phyloP scores from a whole-genome alignment of 768 basidiomycete species.

The Boletus vermiculosoides region DNA sequence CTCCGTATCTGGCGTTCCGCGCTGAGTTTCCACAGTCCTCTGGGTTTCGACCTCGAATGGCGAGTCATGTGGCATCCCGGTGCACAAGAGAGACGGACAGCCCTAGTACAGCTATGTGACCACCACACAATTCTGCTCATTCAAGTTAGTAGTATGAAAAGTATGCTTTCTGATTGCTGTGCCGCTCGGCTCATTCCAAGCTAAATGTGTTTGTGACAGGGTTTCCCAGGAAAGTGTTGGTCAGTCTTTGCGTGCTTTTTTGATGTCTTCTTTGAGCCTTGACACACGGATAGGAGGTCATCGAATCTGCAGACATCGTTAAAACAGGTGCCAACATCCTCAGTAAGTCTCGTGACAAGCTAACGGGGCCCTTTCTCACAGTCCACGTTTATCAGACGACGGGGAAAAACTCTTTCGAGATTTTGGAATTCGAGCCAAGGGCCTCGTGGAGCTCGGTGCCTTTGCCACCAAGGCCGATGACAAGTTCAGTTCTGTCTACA shows the following conservation, averaged over 20 bases:
- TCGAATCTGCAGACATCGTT: constrained; percentile 39
- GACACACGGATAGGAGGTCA: constrained; percentile 37
- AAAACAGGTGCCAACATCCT: constrained; percentile 51
- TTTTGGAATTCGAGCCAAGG: constrained; percentile 41
- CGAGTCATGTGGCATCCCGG: constrained; percentile 34
- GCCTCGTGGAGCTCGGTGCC: constrained; percentile 46
- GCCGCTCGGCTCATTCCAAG: not conserved
- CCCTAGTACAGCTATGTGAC: constrained; percentile 49
- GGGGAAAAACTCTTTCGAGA: constrained; percentile 49
- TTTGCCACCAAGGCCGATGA: constrained; percentile 42
- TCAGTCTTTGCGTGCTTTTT: constrained; percentile 13
- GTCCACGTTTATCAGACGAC: constrained; percentile 36
- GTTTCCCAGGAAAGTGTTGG: constrained; percentile 45
- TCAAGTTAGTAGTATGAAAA: constrained; percentile 48
- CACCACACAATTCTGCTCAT: constrained; percentile 42
- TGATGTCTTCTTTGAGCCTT: not conserved
- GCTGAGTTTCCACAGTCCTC: constrained; percentile 32
- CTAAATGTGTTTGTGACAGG: constrained; percentile 23
- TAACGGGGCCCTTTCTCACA: not conserved
- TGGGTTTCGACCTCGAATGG: constrained; percentile 57
- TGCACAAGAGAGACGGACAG: constrained; percentile 36
- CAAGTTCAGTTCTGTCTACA: constrained; percentile 32
- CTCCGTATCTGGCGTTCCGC: not conserved
- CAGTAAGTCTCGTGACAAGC: constrained; percentile 32
- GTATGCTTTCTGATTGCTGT: constrained; percentile 26